Percentiles rank a stretch among this genome's conserved stretches.
phyloP scores from a whole-genome alignment of 2,329 filamentous ascomycete genomes.

The Aspergillus pseudotamarii region DNA sequence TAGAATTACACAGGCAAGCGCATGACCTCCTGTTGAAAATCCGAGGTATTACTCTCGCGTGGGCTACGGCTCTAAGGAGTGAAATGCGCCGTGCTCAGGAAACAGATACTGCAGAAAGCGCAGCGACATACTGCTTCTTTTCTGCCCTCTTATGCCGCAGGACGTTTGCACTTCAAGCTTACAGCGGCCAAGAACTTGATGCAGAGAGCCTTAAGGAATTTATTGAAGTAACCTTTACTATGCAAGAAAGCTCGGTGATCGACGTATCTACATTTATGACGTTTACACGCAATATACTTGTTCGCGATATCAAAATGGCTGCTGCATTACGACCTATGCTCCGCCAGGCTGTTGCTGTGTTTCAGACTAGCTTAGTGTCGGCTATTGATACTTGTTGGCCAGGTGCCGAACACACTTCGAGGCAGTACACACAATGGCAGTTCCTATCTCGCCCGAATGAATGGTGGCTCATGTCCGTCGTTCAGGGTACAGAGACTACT shows the following conservation, averaged over 20 bases:
- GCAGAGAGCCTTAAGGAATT: slow-evolving; percentile 30
- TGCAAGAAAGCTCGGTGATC: slow-evolving; percentile 53
- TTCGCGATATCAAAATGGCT: slow-evolving; percentile 52
- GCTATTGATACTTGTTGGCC: slow-evolving; percentile 51
- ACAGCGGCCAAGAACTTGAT: slow-evolving; percentile 8
- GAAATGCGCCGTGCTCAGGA: slow-evolving; percentile 49
- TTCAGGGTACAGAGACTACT: slow-evolving; percentile 31
- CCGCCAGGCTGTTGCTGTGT: slow-evolving; percentile 33
- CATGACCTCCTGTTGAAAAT: slow-evolving; percentile 44
- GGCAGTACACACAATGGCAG: slow-evolving; percentile 23
- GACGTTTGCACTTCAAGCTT: slow-evolving; percentile 41
- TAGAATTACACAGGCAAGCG: slow-evolving; percentile 14
- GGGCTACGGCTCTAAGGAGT: slow-evolving; percentile 53
- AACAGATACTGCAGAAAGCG: slow-evolving; percentile 40
- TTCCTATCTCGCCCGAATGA: slow-evolving; percentile 24
- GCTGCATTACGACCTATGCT: slow-evolving; percentile 42
- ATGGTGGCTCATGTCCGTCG: slow-evolving; percentile 38
- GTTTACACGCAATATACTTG: slow-evolving; percentile 42
- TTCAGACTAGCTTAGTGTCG: slow-evolving; percentile 31
- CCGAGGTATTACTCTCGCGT: slow-evolving; percentile 50
- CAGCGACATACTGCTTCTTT: slow-evolving; percentile 53
- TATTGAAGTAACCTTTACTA: slow-evolving; percentile 43
- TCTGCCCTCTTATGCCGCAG: slow-evolving; percentile 60
- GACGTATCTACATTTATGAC: slow-evolving; percentile 40
- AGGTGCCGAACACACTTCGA: slow-evolving; percentile 25